Base-by-base conservation (phyloP, 139 green algal genomes). In the Picochlorum sp. region DNA sequence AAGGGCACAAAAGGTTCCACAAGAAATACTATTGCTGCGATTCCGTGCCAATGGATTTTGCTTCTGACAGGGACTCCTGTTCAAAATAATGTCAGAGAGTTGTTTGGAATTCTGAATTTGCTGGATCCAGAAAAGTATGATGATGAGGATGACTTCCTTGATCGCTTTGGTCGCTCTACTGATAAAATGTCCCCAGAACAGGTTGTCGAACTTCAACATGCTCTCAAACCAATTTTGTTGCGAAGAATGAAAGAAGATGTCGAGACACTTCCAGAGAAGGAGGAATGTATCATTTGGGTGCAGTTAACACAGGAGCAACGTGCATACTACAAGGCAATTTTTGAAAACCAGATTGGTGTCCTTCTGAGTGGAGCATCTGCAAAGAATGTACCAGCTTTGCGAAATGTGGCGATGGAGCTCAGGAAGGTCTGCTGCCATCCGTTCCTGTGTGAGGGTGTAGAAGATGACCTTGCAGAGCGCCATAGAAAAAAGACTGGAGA, bases 231-330 rank as follows among this genome's bases (percentile, higher is more conserved):
- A 2, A 57, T 94, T 14, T 83, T 98, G 66, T 81, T 98, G 70
- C 82, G 92, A 6, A 84, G 92, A 62, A 92, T 97, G 85, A 98
- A 98, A 78, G 92, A 96, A 71, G 92, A 98, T 67, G 92, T 98
- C 62, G 89, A 97, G 81, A 69, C 49, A 18, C 83, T 98, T 70
- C 92, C 92, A 13, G 81, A 91, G 73, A 97, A 97, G 78, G 89
- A 98, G 77, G 92, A 98, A 80, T 59, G 34, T 18, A 66, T 66
- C 37, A 66, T 66, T 21, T 66, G 60, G 60, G 86, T 92, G 61
- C 81, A 96, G 80, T 84, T 96, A 9, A 94, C 90, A 1, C 18
- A 60, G 0, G 68, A 88, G 71, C 92, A 98, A 79, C 78, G 83
- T 13, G 49, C 45, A 20, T 94, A 89, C 71, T 95, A 95, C 67